Evolutionary conservation across 2,329 filamentous ascomycete genomes (phyloP), one percentile per base, ranked within the genome.

Genomic region (Fusarium ambrosium): DNA sequence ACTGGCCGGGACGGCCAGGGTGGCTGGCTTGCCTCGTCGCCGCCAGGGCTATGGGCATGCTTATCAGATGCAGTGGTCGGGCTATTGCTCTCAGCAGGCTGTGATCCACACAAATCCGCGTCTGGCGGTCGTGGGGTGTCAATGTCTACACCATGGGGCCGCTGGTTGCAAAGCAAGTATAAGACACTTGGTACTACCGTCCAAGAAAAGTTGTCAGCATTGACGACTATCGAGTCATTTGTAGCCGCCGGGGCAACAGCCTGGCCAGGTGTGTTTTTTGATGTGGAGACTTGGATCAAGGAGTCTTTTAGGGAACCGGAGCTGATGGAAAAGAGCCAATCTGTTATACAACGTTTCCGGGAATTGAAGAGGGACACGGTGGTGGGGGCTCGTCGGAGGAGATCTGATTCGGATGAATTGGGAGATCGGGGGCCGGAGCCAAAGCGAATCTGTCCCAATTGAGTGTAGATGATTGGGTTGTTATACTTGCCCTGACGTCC

Each of bases 91-190:
- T 43, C 41, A 22, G 11, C 2, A 22, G 41, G 41, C 6, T 43
- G 10, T 14, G 41, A 22, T 8, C 41, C 41, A 22, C 7, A 43
- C 41, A 43, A 43, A 14, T 7, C 4, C 41, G 3, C 13, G 11
- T 3, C n/a, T 22, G 6, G 6, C 39, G 1, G 4, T 6, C 3
- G 3, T 43, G 6, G n/a, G 11, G 4, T 4, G 2, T 1, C 9
- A 7, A 43, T 4, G 1, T 2, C 6, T 43, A 8, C 41, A 3
- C 11, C 11, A 43, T 43, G 41, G n/a, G 3, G 6, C n/a, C n/a
- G 13, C 39, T 43, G 39, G 39, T 11, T 43, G 10, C 10, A 20
- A 43, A 4, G 11, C 2, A 43, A 43, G 39, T 6, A 43, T 43
- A 2, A 6, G 5, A 14, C 4, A 20, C 39, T 43, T 10, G 39